Conservation (phyloP, 1,284 basidiomycete genomes). For the Marasmius sp. region DNA sequence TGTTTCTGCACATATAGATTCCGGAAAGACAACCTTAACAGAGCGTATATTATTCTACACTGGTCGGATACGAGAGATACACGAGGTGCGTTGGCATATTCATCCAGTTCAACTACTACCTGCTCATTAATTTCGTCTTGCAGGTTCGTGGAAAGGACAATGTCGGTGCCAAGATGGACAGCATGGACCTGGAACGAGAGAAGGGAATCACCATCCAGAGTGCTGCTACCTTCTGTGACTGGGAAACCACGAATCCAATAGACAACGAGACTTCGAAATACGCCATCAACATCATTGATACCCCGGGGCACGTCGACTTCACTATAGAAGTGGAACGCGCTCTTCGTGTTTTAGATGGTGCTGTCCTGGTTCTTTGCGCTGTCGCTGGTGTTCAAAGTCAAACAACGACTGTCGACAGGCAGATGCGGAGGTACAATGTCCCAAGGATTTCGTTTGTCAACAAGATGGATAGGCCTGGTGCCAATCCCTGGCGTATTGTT, state of each 20-base stretch:
- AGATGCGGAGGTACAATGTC: slow-evolving; percentile 97
- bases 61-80: slow-evolving; percentile 93
- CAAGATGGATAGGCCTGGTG: slow-evolving; percentile 99
- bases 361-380: slow-evolving; percentile 94
- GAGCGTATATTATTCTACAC: slow-evolving; percentile 98
- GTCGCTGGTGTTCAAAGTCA: slow-evolving; percentile 98
- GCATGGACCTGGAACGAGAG: slow-evolving; percentile 98
- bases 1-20: slow-evolving; percentile 93
- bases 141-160: slow-evolving; percentile 90
- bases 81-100: slow-evolving; percentile 70
- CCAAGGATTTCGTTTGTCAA: slow-evolving; percentile 97
- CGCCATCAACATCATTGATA: slow-evolving; percentile 98
- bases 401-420: slow-evolving; percentile 98
- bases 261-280: slow-evolving; percentile 78
- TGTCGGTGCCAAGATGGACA: slow-evolving; percentile 99
- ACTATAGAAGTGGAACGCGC: slow-evolving; percentile 99
- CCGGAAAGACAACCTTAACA: slow-evolving; percentile 98
- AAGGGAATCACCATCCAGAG: slow-evolving; percentile 99
- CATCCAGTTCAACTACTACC: neutral
- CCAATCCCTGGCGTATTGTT: slow-evolving; percentile 96
- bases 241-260: slow-evolving; percentile 74
- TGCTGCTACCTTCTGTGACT: slow-evolving; percentile 98
- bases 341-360: slow-evolving; percentile 94
- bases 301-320: slow-evolving; percentile 96
- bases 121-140: slow-evolving; percentile 8